Conservation (phyloP, 305 asterid genomes). For the Rubia balearica region DNA sequence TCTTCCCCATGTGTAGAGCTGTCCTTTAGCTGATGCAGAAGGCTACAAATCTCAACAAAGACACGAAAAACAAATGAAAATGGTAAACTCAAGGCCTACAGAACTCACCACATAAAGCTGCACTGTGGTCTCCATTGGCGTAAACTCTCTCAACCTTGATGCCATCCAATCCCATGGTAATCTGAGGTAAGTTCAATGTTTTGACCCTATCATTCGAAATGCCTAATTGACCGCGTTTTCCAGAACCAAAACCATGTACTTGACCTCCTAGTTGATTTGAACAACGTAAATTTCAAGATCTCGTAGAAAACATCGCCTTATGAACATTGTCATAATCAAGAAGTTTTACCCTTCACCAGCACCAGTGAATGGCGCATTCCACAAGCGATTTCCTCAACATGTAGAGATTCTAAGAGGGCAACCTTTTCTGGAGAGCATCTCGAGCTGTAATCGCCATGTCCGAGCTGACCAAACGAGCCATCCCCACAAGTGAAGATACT, state of each 20-base stretch:
- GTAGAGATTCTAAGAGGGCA: constrained; percentile 36
- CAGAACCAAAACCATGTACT: constrained; percentile 76
- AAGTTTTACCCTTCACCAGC: constrained; percentile 55
- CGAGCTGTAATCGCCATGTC: constrained; percentile 29
- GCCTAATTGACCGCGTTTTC: constrained; percentile 89
- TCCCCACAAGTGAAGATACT: constrained; percentile 56
- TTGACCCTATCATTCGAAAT: constrained; percentile 47
- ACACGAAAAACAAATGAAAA: constrained; percentile 9
- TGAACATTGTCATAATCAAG: not conserved
- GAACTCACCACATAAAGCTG: constrained; percentile 67
- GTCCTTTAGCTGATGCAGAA: constrained; percentile 47
- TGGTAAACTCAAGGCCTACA: not conserved
- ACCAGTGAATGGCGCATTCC: constrained; percentile 94
- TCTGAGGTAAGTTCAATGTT: constrained; percentile 52
- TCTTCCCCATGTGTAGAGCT: constrained; percentile 79
- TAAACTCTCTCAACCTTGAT: constrained; percentile 28
- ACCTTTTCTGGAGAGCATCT: constrained; percentile 45
- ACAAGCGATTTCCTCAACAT: constrained; percentile 63
- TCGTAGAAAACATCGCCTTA: not conserved
- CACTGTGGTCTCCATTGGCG: constrained; percentile 94
- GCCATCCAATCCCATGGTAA: constrained; percentile 42
- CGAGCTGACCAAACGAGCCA: constrained; percentile 77
- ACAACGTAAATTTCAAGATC: constrained; percentile 2
- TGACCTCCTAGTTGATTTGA: constrained; percentile 36
- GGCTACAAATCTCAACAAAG: constrained; percentile 1